A percentile compares a stretch with the other conserved stretches of the same genome.
Evolutionary conservation across 257 asterid species (phyloP).

Genomic region (Primulina eburnea): DNA sequence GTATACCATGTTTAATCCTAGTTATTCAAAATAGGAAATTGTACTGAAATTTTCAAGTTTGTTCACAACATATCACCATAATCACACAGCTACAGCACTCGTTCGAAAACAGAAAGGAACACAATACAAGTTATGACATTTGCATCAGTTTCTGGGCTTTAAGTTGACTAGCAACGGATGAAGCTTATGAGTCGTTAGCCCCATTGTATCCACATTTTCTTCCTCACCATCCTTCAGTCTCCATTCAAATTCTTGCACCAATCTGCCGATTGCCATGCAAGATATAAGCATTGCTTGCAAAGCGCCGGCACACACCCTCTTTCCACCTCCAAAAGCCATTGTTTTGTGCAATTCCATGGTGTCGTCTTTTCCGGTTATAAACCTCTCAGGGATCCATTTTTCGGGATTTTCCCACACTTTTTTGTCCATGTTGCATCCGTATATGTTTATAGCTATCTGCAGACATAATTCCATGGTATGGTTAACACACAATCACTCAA

Average conservation of each 20-base stretch:
- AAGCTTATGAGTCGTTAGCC: slow-evolving; percentile 59
- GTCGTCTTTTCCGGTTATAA: slow-evolving; percentile 41
- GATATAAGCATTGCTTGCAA: slow-evolving; percentile 61
- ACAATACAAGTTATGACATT: not conserved
- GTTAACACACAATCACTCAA: not conserved
- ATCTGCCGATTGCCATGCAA: slow-evolving; percentile 50
- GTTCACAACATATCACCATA: not conserved
- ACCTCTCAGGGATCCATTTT: slow-evolving; percentile 64
- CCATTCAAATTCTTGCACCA: slow-evolving; percentile 63
- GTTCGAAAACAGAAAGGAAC: no score
- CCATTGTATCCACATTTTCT: slow-evolving; percentile 56
- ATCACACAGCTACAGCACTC: not conserved
- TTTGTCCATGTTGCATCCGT: slow-evolving; percentile 62
- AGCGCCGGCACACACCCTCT: slow-evolving; percentile 62
- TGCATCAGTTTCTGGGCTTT: slow-evolving; percentile 45
- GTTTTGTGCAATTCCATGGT: slow-evolving; percentile 54
- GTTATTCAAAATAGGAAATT: no score
- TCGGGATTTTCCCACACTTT: slow-evolving; percentile 47
- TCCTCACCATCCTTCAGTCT: slow-evolving; percentile 46
- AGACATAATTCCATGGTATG: not conserved
- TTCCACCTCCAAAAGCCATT: slow-evolving; percentile 70
- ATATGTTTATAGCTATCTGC: slow-evolving; percentile 63
- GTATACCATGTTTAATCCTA: no score
- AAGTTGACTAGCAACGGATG: slow-evolving; percentile 51
- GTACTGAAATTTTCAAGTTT: not conserved